Evolutionary conservation across 2,329 filamentous ascomycete genomes (phyloP), one percentile per base, ranked within the genome.

Genomic region (Ascochyta fabae): DNA sequence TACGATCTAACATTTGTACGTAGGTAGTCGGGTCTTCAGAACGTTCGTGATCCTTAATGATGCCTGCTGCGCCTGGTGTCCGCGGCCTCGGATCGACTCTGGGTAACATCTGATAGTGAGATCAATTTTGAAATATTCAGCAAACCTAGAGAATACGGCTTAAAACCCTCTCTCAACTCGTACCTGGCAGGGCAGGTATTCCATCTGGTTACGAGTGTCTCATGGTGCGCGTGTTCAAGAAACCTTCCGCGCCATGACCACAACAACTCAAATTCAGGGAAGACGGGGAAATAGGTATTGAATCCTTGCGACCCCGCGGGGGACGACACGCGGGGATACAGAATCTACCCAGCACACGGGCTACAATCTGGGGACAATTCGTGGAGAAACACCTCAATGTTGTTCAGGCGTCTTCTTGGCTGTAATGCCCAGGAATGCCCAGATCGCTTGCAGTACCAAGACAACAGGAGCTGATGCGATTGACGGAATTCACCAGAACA

Each of bases 391-490:
- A 42, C 9, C 22, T 27, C 53, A 50, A 56, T 56, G 53, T 56
- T 50, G 40, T 23, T 42, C 33, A 39, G 53, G 42, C 53, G 41
- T 50, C 12, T 42, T 46, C 42, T 42, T 42, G 39, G 39, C 39
- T 29, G 26, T 12, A 42, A 42, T 42, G 48, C 53, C 53, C 42
- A 56, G 53, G 7, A 27, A 47, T 35, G 38, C 47, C 53, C 47
- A 56, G 49, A 43, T 51, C 53, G 53, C 53, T 51, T 51, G 53
- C 33, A 34, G 49, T 42, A 56, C 53, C 47, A 56, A 56, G 53
- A 47, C 47, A 27, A 31, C 38, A 56, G 13, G 42, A 47, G 31
- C 24, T 33, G 42, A 39, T 35, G 38, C 47, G 42, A 56, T 51
- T 51, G 47, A 42, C 42, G 53, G 53, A 56, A 56, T 39, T 39